Base-by-base conservation (phyloP, 768 basidiomycete species). In the Pilatotrama ljubarskyi region DNA sequence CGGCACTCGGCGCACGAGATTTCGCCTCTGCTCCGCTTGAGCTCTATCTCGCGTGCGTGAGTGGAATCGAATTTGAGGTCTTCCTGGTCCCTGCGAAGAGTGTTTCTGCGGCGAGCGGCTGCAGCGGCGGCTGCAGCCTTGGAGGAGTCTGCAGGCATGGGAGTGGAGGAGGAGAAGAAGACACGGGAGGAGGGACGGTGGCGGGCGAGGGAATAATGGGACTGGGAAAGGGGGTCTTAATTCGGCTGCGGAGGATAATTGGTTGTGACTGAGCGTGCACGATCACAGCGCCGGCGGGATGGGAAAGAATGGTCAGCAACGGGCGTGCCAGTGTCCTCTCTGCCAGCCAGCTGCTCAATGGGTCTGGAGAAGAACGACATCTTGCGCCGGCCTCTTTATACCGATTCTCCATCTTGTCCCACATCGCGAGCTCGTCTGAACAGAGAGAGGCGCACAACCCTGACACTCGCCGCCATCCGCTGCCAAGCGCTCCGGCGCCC, bases 1-100 rank as follows among this genome's bases (percentile, higher is more conserved):
- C 88, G 84, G 80, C 89, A 91, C 73, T 90, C 88, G 67, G 88
- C 87, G 75, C 87, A 90, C 71, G 85, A 87, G 72, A 90, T 86
- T 80, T 90, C 77, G 25, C 88, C 88, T 72, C 84, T 78, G 69
- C 79, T 88, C 65, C 88, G 83, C 74, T 89, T 91, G 70, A 84
- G 76, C 69, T 90, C 89, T 32, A 90, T 79, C 69, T 90, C 89
- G 51, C 70, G 60, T 11, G 67, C 60, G 56, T 70, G 68, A 37
- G 61, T 55, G 52, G 51, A 62, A 43, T 71, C 68, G 54, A 63
- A 58, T 29, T 66, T 65, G 63, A 62, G 51, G 22, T 68, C 67
- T 3, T 69, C 70, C 48, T 48, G 25, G 57, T 71, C 70, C 48
- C 67, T 68, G 36, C 66, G 59, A 51, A 55, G 41, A 35, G 60